phyloP scores from a whole-genome alignment of 129 eudicot species.

The Artemisia tridentata region DNA sequence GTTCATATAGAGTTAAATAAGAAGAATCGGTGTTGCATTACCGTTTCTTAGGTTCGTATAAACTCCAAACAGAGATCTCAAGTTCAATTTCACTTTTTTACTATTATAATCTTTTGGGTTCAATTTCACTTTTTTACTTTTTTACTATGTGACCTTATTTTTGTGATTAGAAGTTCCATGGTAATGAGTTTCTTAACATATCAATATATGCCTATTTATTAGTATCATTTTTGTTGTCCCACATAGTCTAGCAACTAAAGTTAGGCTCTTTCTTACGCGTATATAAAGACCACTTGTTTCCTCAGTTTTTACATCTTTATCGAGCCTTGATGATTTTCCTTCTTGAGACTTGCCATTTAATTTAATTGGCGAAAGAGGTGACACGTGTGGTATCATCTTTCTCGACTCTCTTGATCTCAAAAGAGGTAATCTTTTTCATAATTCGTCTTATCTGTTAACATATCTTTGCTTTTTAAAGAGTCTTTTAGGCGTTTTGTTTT shows the following conservation, averaged over 20 bases:
- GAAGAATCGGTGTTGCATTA: too few species aligned
- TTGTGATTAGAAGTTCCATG: too few species aligned
- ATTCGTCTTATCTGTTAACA: background rate
- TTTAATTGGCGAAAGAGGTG: too few species aligned
- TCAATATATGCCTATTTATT: too few species aligned
- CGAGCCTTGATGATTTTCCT: background rate
- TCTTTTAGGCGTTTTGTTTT: background rate
- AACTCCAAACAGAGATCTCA: too few species aligned
- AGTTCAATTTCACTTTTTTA: too few species aligned
- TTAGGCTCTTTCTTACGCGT: background rate
- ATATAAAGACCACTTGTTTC: conserved; percentile 9
- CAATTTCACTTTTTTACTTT: too few species aligned
- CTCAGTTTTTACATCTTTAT: conserved; percentile 13
- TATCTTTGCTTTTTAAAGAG: background rate
- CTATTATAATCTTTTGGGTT: too few species aligned
- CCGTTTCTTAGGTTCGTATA: too few species aligned
- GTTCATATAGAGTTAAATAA: too few species aligned
- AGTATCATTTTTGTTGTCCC: conserved; percentile 9
- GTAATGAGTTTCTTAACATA: too few species aligned
- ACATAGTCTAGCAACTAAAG: conserved; percentile 20
- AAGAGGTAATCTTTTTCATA: conserved; percentile 18
- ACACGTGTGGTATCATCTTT: background rate
- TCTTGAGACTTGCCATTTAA: background rate
- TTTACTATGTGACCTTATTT: too few species aligned
- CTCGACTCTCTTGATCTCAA: background rate